Evolutionary conservation across 257 asterid species (phyloP).

Genomic region (Solanum sejunctum): DNA sequence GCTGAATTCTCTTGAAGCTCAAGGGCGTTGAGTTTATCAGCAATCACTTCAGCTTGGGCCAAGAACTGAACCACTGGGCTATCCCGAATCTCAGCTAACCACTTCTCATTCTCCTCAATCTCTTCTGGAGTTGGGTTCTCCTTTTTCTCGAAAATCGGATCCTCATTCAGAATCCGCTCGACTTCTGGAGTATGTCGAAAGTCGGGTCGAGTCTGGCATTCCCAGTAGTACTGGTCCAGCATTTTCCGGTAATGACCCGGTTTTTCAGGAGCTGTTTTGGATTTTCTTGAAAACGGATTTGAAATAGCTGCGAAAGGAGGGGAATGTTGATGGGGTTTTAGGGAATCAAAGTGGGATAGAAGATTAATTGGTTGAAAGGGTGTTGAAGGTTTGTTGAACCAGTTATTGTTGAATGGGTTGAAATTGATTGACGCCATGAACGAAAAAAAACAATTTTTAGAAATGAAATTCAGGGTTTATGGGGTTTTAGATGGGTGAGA

Average conservation of each 20-base stretch:
- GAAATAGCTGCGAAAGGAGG: conserved; percentile 71
- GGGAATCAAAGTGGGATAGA: conserved; percentile 18
- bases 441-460: background rate
- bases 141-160: conserved; percentile 56
- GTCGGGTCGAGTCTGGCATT: conserved; percentile 75
- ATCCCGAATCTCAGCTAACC: conserved; percentile 56
- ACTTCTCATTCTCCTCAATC: conserved; percentile 64
- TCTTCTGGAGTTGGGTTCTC: conserved; percentile 73
- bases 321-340: conserved; percentile 31
- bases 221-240: conserved; percentile 85
- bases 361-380: conserved; percentile 46
- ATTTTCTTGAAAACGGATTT: conserved; percentile 37
- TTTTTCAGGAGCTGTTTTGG: conserved; percentile 17
- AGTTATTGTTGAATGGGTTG: conserved; percentile 64
- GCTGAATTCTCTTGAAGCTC: conserved; percentile 56
- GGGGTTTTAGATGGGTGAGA: background rate
- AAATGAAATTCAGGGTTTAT: background rate
- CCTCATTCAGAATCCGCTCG: conserved; percentile 52
- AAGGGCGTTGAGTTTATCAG: conserved; percentile 60
- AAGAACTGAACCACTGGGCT: conserved; percentile 76
- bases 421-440: conserved; percentile 62
- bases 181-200: conserved; percentile 69
- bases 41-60: conserved; percentile 66
- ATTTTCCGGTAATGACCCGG: conserved; percentile 53
- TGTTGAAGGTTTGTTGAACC: conserved; percentile 55